Evolutionary conservation across 352 stramenopile species (phyloP), one percentile per base, ranked within the genome.

Genomic region (Globisporangium canariense): DNA sequence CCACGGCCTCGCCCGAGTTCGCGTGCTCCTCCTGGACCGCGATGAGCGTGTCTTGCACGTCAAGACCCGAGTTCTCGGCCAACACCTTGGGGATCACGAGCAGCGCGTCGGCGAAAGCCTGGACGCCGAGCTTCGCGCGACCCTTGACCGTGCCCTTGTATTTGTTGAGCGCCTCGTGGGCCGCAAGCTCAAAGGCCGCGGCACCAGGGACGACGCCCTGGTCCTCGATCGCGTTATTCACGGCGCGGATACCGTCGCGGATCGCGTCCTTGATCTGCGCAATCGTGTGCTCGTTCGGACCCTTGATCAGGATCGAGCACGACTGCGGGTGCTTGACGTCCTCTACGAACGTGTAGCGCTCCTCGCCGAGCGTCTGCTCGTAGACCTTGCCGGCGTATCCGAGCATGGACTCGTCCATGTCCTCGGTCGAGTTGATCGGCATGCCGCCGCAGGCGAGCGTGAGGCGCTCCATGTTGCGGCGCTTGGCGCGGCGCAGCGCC

Each of bases 291-390:
- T 97, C 88, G 80, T 99, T 99, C 45, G 97, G 97, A 25, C 97
- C 97, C 81, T 99, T 98, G 69, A 99, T 93, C 52, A 99, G 79
- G 57, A 99, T 93, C 38, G 98, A 99, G 85, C 97, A 99, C 56
- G 89, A 98, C 74, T 98, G 96, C 40, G 97, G 93, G 75, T 97
- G 90, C 68, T 89, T 73, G 62, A 99, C 98, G 76, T 99, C 97
- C 75, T 99, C 97, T 11, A 99, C 96, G 75, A 99, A 99, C 57
- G 97, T 99, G 83, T 98, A 99, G 70, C 98, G 98, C 70, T 99
- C 97, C 69, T 99, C 98, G 18, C 97, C 98, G 4, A 99, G 86
- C 5, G 94, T 99, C 62, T 99, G 90, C 81, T 99, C 97, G 72
- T 97, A 98, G 20, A 99, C 97, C 67, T 97, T 97, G 47, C 97